A percentile compares a stretch with the other conserved stretches of the same genome.
phyloP scores from a whole-genome alignment of 192 early-diverging fungal genomes.

The Gaertneriomyces semiglobifer region DNA sequence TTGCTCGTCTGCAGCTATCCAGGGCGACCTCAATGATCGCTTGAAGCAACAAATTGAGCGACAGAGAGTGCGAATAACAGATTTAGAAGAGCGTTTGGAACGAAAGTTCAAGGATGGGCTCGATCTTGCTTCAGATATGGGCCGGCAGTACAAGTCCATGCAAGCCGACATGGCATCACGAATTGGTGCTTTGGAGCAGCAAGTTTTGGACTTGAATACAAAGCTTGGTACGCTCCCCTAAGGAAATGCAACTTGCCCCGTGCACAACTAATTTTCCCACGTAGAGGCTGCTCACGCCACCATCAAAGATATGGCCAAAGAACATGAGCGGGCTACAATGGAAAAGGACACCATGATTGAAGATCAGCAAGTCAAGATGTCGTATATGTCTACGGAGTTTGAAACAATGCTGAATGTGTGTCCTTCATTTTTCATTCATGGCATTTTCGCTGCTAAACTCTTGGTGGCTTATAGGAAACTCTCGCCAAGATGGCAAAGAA shows the following conservation, averaged over 20 bases:
- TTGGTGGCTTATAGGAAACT: constrained; percentile 44
- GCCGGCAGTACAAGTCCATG: constrained; percentile 59
- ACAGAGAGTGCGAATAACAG: constrained; percentile 34
- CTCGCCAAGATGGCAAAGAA: constrained; percentile 54
- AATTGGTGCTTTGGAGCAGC: constrained; percentile 52
- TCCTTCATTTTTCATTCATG: neutral
- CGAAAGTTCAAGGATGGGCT: constrained; percentile 39
- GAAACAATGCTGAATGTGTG: constrained; percentile 59
- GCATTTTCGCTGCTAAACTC: neutral
- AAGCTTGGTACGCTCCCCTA: constrained; percentile 40
- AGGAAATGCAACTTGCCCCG: no score
- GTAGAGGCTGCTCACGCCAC: constrained; percentile 38
- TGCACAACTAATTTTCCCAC: neutral
- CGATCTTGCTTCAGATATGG: constrained; percentile 57
- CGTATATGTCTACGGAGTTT: constrained; percentile 59
- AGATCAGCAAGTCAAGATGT: constrained; percentile 62
- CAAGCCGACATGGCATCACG: constrained; percentile 55
- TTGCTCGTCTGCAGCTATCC: constrained; percentile 22
- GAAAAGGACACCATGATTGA: constrained; percentile 55
- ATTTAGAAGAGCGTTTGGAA: constrained; percentile 43
- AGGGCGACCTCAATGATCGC: constrained; percentile 31
- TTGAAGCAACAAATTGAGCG: constrained; percentile 23
- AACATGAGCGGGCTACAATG: constrained; percentile 34
- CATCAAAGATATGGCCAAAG: constrained; percentile 47
- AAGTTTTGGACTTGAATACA: constrained; percentile 46